Evolutionary conservation across 495 filamentous ascomycete species (phyloP), one percentile per base, ranked within the genome.

Genomic region (Ramalina peruviana): DNA sequence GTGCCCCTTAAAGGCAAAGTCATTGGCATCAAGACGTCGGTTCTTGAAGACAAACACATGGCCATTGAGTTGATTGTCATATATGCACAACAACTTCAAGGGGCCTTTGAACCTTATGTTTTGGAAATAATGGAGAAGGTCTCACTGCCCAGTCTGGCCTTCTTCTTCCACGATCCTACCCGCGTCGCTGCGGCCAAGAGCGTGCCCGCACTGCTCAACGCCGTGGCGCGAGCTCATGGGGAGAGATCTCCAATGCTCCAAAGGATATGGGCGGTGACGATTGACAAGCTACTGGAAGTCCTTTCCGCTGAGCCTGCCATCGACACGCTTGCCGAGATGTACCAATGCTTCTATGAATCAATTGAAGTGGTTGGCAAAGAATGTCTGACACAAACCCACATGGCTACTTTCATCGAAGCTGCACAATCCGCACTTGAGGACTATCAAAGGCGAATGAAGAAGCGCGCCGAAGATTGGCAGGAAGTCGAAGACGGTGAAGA

Each of bases 131-230:
- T 96, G 85, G 88, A 92, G 65, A 92, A 93, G 65, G 92, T 97
- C 58, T 88, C 89, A 5, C 68, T 99, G 30, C 90, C 93, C 20
- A 88, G 93, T 1, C 76, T 99, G 19, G 84, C 86, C 4, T 99
- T 97, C 76, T 97, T 99, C 73, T 99, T 99, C 78, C 94, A 97
- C 64, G 93, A 99, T 65, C 88, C 92, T 1, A 93, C 97, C 39
- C 85, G 93, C 16, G 89, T 93, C 33, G 86, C 93, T 19, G 92
- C 93, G 11, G 93, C 93, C 6, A 96, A 94, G 66, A 78, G 89
- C 54, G 84, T 97, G 12, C 93, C 93, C 1, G 86, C 95, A 58
- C 84, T 99, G 12, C 78, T 99, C 12, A 94, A 88, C 63, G 84
- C 90, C 1, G 94, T 88, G 72, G 92, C 94, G 68, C 86, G 88